phyloP scores from a whole-genome alignment of 2,329 filamentous ascomycete species.

The Aureobasidium mangrovei region DNA sequence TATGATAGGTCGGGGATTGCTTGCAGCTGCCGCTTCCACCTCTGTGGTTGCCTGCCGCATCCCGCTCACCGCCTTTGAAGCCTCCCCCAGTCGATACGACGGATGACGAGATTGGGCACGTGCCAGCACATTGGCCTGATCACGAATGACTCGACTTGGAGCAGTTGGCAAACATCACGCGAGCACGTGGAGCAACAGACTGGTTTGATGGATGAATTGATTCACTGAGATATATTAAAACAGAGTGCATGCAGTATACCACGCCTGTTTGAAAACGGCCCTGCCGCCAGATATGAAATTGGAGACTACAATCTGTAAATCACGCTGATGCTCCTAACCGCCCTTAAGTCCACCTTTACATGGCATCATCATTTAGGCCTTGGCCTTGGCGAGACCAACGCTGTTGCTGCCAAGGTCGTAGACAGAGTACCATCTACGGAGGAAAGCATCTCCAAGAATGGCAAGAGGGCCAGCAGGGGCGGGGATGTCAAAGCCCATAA shows the following conservation, averaged over 20 bases:
- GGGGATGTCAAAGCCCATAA: constrained; percentile 86
- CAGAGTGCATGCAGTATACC: background rate
- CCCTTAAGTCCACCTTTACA: background rate
- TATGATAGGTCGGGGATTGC: constrained; percentile 3
- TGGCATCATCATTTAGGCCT: constrained; percentile 29
- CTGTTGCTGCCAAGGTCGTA: constrained; percentile 87
- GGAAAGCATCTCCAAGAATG: constrained; percentile 81
- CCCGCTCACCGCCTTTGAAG: background rate
- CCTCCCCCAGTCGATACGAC: background rate
- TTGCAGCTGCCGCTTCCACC: background rate
- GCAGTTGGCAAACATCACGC: too few species aligned
- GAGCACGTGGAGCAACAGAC: too few species aligned
- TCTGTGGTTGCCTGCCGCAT: background rate
- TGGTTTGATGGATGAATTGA: background rate
- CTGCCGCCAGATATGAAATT: constrained; percentile 1
- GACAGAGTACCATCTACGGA: constrained; percentile 85
- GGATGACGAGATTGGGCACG: background rate
- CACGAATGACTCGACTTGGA: too few species aligned
- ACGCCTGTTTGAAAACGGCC: background rate
- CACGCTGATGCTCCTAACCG: constrained; percentile 4
- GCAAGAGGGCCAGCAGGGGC: constrained; percentile 83
- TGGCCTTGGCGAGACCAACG: constrained; percentile 82
- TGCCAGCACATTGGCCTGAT: background rate
- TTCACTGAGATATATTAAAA: background rate
- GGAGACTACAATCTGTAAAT: background rate